Conservation (phyloP, 371 early-diverging fungal species). For the Mucor lusitanicus region DNA sequence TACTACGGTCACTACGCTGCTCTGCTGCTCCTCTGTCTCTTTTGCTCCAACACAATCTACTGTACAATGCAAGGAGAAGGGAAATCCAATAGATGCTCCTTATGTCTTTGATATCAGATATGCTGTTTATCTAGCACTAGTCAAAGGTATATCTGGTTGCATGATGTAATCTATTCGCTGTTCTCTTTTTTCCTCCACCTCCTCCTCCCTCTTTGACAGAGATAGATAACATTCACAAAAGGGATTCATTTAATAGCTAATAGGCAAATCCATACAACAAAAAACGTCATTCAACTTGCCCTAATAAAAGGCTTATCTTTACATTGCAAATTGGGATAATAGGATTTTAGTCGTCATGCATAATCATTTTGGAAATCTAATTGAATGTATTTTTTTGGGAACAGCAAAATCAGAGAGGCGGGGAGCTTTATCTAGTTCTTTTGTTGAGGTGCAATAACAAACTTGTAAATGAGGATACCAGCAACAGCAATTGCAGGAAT, state of each 20-base stretch:
- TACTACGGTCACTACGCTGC: neutral
- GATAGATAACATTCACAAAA: neutral
- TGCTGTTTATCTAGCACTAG: neutral
- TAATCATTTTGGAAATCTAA: neutral
- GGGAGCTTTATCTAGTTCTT: neutral
- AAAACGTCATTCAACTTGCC: neutral
- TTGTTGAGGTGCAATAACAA: slow-evolving; percentile 29
- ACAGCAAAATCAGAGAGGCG: neutral
- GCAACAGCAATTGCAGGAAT: slow-evolving; percentile 17
- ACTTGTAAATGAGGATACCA: slow-evolving; percentile 45
- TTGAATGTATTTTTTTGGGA: neutral
- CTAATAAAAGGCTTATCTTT: neutral
- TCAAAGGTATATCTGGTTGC: neutral
- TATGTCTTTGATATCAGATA: neutral
- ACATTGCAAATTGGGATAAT: neutral
- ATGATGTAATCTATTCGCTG: neutral
- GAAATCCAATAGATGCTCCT: neutral
- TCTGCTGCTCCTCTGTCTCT: neutral
- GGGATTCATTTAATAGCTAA: neutral
- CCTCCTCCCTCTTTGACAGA: neutral
- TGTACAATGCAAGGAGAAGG: neutral
- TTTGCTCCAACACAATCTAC: neutral
- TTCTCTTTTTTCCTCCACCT: neutral
- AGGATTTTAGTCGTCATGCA: neutral
- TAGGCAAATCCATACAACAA: neutral